Evolutionary conservation across 2,329 filamentous ascomycete genomes (phyloP).

Genomic region (Monosporascus sp.): DNA sequence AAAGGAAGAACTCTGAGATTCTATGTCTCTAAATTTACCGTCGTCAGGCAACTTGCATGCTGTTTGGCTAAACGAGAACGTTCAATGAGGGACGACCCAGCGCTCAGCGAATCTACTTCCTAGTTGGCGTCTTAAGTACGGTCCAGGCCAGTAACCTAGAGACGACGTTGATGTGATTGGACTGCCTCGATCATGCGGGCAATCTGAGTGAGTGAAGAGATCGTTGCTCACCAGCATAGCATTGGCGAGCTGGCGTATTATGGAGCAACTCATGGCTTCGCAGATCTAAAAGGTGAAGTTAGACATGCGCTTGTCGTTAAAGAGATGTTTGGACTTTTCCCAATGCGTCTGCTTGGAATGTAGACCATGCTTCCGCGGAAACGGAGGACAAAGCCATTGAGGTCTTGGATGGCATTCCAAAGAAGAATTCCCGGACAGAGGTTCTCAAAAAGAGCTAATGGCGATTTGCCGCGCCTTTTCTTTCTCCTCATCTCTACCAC

Average conservation of each 20-base stretch:
- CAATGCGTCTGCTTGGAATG: background rate
- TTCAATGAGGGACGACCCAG: too few relatives aligned
- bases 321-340: background rate
- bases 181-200: too few relatives aligned
- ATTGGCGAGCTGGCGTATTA: too few relatives aligned
- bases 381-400: background rate
- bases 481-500: background rate
- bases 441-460: background rate
- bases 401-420: background rate
- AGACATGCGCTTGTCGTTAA: background rate
- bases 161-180: too few relatives aligned
- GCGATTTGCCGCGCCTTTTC: background rate
- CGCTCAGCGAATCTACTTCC: too few relatives aligned
- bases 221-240: too few relatives aligned
- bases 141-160: too few relatives aligned
- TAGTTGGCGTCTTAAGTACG: too few relatives aligned
- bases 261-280: too few relatives aligned
- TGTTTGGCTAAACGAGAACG: too few relatives aligned
- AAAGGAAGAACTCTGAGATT: background rate
- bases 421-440: background rate
- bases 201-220: too few relatives aligned
- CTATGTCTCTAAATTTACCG: background rate
- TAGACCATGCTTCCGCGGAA: background rate
- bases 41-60: background rate
- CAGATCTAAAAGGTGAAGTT: too few relatives aligned